Evolutionary conservation across 306 rosid genomes (phyloP).

Genomic region (Boehmeria nivea): DNA sequence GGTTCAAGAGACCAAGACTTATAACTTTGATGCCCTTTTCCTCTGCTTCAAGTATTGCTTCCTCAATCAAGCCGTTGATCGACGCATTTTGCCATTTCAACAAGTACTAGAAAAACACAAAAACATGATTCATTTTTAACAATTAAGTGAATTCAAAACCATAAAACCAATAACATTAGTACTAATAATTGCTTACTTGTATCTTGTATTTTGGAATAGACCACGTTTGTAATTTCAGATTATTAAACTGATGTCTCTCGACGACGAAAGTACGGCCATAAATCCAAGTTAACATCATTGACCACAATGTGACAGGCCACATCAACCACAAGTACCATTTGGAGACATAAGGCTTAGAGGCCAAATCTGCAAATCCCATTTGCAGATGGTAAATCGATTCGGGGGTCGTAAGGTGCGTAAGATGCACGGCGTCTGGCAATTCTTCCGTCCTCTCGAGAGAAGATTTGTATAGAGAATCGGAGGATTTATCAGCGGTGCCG

Average conservation of each 20-base stretch:
- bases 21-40: slow-evolving; percentile 30
- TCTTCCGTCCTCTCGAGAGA: slow-evolving; percentile 33
- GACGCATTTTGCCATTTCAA: slow-evolving; percentile 26
- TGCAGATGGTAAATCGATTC: slow-evolving; percentile 51
- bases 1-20: slow-evolving; percentile 39
- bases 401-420: slow-evolving; percentile 49
- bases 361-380: slow-evolving; percentile 47
- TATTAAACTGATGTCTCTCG: slow-evolving; percentile 41
- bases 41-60: slow-evolving; percentile 34
- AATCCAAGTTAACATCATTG: slow-evolving; percentile 35
- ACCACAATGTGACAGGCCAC: slow-evolving; percentile 60
- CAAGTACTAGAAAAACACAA: neutral
- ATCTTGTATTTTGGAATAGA: slow-evolving; percentile 44
- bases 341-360: slow-evolving; percentile 47
- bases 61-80: slow-evolving; percentile 29
- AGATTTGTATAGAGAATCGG: slow-evolving; percentile 28
- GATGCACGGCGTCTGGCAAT: slow-evolving; percentile 38
- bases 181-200: slow-evolving; percentile 33
- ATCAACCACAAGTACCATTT: slow-evolving; percentile 45
- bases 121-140: neutral
- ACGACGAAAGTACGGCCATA: slow-evolving; percentile 35
- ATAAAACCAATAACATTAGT: neutral
- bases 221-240: slow-evolving; percentile 61
- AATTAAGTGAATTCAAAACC: neutral
- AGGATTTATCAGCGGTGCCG: slow-evolving; percentile 46